Evolutionary conservation across 192 early-diverging fungal genomes (phyloP), one percentile per base, ranked within the genome.

Genomic region (Mortierella hygrophila): DNA sequence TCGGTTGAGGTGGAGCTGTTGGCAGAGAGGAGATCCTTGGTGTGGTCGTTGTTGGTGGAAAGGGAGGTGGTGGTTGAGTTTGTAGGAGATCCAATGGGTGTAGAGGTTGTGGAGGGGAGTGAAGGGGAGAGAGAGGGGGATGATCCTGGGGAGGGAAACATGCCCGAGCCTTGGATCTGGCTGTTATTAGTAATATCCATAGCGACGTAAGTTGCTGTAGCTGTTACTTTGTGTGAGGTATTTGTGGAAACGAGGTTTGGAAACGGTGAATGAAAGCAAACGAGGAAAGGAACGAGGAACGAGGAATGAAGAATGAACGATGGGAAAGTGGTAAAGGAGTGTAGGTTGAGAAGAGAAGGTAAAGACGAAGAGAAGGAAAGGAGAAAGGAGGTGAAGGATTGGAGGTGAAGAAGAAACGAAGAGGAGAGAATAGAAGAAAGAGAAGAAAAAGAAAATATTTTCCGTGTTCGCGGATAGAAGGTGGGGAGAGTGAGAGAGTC

Each of bases 21-120:
- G 49, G 23, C 13, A 20, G 6, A 44, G 77, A 55, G 41, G 69
- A 23, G 20, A 52, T 21, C 8, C 38, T 68, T 8, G 38, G 29
- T 10, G 46, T 41, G 70, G 32, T 47, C 38, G 32, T 69, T 18
- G n/a, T 69, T 54, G 46, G 47, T 70, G 44, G 75, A 44, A 32
- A 82, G 52, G 20, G 81, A 82, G 11, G 81, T 41, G 10, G 75
- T 70, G 15, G 74, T 82, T 6, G 81, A 82, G 73, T 69, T 82
- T 26, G 37, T 52, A 18, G 81, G 69, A 1, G 81, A 76, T 15
- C 41, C 68, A 4, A 41, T 44, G 44, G 70, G 35, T 20, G 68
- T 26, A 23, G 73, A 29, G 15, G 65, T n/a, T n/a, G 70, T 40
- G 23, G 49, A 60, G 77, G 77, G 21, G 18, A 47, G 29, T 32